phyloP scores from a whole-genome alignment of 140 eudicot species.

The Senecio squalidus region DNA sequence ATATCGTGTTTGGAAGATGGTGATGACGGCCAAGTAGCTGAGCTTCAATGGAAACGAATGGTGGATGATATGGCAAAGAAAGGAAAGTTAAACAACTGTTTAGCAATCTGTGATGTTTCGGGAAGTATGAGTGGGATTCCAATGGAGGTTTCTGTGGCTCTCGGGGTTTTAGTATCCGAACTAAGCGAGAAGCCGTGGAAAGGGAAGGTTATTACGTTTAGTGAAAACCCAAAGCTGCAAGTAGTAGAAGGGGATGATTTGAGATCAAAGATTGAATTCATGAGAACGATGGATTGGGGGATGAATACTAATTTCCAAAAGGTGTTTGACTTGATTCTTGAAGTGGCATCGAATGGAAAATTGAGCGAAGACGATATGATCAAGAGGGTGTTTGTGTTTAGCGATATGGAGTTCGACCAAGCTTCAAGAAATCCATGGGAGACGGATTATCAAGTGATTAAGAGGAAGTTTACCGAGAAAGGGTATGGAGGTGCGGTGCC shows the following conservation, averaged over 20 bases:
- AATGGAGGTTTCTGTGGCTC: slow-evolving; percentile 22
- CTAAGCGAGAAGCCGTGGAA: slow-evolving; percentile 22
- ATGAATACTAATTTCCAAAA: slow-evolving; percentile 25
- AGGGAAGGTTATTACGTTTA: slow-evolving; percentile 24
- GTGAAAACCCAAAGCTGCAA: slow-evolving; percentile 4
- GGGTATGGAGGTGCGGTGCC: slow-evolving; percentile 20
- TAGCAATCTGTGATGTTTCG: slow-evolving; percentile 23
- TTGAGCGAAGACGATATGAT: slow-evolving; percentile 11
- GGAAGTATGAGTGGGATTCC: slow-evolving; percentile 22
- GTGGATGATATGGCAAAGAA: slow-evolving; percentile 17
- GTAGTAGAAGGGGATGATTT: slow-evolving; percentile 10
- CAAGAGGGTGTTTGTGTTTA: slow-evolving; percentile 18
- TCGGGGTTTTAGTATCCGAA: slow-evolving; percentile 23
- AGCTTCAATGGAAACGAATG: slow-evolving; percentile 29
- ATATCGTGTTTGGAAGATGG: slow-evolving; percentile 9
- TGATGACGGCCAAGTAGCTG: slow-evolving; percentile 20
- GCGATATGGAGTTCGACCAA: slow-evolving; percentile 19
- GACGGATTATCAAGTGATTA: slow-evolving; percentile 18
- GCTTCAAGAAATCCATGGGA: slow-evolving; percentile 12
- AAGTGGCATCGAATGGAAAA: slow-evolving; percentile 6
- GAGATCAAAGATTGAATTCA: slow-evolving; percentile 7
- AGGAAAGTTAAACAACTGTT: slow-evolving; percentile 20
- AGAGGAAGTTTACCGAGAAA: slow-evolving; percentile 13
- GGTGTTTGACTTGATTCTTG: slow-evolving; percentile 22
- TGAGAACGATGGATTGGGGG: slow-evolving; percentile 19